A percentile compares a stretch with the other conserved stretches of the same genome.
phyloP scores from a whole-genome alignment of 768 basidiomycete species.

The Galerina sulciceps region DNA sequence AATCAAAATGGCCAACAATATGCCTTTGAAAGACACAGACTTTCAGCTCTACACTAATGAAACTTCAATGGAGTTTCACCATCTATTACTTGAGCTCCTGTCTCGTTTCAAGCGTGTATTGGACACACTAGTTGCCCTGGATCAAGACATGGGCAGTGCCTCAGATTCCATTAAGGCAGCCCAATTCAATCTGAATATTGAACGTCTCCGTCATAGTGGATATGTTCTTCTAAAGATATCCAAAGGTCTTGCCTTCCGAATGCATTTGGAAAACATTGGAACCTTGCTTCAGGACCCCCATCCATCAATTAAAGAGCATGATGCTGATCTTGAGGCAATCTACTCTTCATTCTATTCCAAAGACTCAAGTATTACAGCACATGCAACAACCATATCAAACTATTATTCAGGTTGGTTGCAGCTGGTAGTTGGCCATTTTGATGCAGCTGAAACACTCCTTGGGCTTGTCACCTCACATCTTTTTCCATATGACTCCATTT shows the following conservation, averaged over 20 bases:
- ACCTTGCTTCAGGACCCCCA: background rate
- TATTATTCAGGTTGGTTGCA: too few species aligned
- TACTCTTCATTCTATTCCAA: too few species aligned
- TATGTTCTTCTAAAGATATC: background rate
- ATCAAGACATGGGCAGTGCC: background rate
- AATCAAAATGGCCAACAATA: too few species aligned
- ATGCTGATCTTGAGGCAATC: too few species aligned
- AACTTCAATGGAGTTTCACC: background rate
- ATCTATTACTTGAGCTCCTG: background rate
- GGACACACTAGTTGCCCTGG: background rate
- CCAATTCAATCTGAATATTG: background rate
- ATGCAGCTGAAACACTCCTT: too few species aligned
- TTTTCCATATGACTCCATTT: too few species aligned
- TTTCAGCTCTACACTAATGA: background rate
- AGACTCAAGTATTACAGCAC: too few species aligned
- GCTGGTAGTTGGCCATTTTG: too few species aligned
- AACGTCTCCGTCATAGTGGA: background rate
- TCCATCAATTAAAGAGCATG: too few species aligned
- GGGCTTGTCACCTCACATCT: too few species aligned
- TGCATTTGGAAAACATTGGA: background rate
- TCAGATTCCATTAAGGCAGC: background rate
- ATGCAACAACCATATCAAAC: background rate
- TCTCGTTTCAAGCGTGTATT: background rate
- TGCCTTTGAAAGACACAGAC: conserved; percentile 26
- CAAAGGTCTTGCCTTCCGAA: background rate